Conservation (phyloP, 257 asterid species). For the Hygrophila difformis region DNA sequence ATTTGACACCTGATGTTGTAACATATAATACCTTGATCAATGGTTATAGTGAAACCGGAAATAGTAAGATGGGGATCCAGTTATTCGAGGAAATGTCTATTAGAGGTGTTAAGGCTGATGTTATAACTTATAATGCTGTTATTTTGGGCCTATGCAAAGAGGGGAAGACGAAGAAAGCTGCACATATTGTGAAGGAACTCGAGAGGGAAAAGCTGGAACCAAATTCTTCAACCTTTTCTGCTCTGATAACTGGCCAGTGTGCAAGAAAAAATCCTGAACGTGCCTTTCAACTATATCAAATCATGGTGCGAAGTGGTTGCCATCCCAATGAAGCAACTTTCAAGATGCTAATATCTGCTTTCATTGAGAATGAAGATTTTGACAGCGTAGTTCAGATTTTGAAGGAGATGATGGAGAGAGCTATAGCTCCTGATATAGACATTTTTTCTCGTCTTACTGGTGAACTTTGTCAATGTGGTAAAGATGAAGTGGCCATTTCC, state of each 20-base stretch:
- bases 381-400: slow-evolving; percentile 57
- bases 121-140: slow-evolving; percentile 72
- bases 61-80: slow-evolving; percentile 49
- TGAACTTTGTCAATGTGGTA: slow-evolving; percentile 38
- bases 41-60: slow-evolving; percentile 55
- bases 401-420: slow-evolving; percentile 60
- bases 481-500: slow-evolving; percentile 31
- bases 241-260: slow-evolving; percentile 78
- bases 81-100: slow-evolving; percentile 74
- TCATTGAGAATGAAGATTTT: slow-evolving; percentile 52
- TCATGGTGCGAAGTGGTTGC: slow-evolving; percentile 71
- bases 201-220: slow-evolving; percentile 65
- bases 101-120: slow-evolving; percentile 57
- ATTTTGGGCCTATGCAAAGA: slow-evolving; percentile 65
- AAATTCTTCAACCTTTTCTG: slow-evolving; percentile 76
- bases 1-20: slow-evolving; percentile 45
- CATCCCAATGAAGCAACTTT: slow-evolving; percentile 53
- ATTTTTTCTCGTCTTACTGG: slow-evolving; percentile 28
- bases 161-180: slow-evolving; percentile 95
- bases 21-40: slow-evolving; percentile 71
- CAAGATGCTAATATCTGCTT: slow-evolving; percentile 35
- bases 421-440: slow-evolving; percentile 36
- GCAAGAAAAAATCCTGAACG: slow-evolving; percentile 63
- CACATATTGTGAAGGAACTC: slow-evolving; percentile 73
- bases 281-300: slow-evolving; percentile 48